A percentile compares a stretch with the other conserved stretches of the same genome.
phyloP scores from a whole-genome alignment of 768 basidiomycete genomes.

The Podaxis sp. region DNA sequence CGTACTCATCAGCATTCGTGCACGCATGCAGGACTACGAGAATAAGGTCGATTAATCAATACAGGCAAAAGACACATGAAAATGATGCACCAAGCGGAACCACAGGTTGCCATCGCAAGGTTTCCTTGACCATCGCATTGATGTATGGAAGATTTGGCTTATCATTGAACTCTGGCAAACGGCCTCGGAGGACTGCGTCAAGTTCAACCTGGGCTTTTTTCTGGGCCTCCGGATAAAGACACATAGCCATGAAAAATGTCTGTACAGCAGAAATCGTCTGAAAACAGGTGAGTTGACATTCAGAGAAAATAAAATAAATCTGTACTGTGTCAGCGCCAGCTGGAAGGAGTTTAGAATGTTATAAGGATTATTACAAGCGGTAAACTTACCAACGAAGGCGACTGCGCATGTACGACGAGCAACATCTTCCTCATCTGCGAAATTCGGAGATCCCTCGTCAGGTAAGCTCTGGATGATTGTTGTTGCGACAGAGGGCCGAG shows the following conservation, averaged over 20 bases:
- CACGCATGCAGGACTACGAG: neutral
- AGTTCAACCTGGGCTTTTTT: constrained; percentile 34
- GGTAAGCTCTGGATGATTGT: constrained; percentile 22
- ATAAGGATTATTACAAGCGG: no score
- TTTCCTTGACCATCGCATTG: constrained; percentile 25
- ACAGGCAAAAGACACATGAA: neutral
- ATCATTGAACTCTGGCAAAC: constrained; percentile 28
- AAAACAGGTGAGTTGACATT: neutral
- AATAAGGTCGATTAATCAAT: no score
- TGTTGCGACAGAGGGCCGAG: constrained; percentile 18
- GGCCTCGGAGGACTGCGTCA: constrained; percentile 31
- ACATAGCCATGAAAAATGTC: constrained; percentile 27
- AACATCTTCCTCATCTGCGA: constrained; percentile 22
- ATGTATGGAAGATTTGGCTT: constrained; percentile 23
- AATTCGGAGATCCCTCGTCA: constrained; percentile 10
- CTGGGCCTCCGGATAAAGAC: constrained; percentile 26
- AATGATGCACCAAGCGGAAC: constrained; percentile 25
- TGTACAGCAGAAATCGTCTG: constrained; percentile 25
- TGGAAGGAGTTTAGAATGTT: neutral
- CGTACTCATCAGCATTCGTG: constrained; percentile 15
- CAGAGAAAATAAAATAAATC: neutral
- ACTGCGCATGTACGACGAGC: constrained; percentile 23
- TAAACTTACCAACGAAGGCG: constrained; percentile 22
- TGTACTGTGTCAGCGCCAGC: constrained; percentile 16
- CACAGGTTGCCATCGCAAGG: constrained; percentile 23